phyloP scores from a whole-genome alignment of 371 early-diverging fungal genomes.

The Globomyces sp. region DNA sequence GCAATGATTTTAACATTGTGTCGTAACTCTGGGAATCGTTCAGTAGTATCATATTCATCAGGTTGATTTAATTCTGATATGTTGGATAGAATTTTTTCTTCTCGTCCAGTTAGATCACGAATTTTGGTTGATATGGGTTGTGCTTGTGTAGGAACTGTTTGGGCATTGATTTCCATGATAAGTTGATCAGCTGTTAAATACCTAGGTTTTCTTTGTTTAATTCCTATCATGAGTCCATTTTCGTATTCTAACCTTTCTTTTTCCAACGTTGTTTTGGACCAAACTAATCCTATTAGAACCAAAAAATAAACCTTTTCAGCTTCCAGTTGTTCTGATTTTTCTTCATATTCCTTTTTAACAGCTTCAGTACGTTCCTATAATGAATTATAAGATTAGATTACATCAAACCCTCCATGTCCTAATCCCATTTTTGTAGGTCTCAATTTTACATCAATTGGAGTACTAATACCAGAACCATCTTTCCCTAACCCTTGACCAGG shows the following conservation, averaged over 20 bases:
- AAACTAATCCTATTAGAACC: background rate
- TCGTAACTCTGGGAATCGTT: conserved; percentile 69
- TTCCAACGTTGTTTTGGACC: conserved; percentile 17
- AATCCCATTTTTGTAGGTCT: conserved; percentile 83
- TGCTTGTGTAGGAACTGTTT: conserved; percentile 30
- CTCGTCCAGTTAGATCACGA: conserved; percentile 78
- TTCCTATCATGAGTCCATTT: conserved; percentile 17
- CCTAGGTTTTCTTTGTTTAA: conserved; percentile 49
- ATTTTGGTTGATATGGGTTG: conserved; percentile 59
- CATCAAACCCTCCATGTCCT: conserved; percentile 72
- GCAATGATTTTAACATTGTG: conserved; percentile 74
- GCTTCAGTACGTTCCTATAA: conserved; percentile 42
- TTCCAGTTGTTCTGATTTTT: conserved; percentile 41
- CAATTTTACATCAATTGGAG: conserved; percentile 81
- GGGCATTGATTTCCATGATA: conserved; percentile 38
- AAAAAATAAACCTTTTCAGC: conserved; percentile 26
- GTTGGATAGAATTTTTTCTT: conserved; percentile 57
- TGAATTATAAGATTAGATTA: too few relatives aligned
- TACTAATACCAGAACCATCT: conserved; percentile 78
- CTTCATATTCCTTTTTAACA: conserved; percentile 33
- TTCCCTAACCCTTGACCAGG: conserved; percentile 82
- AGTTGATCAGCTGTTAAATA: conserved; percentile 78
- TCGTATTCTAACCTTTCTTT: conserved; percentile 27
- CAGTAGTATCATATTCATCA: conserved; percentile 46
- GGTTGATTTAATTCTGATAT: conserved; percentile 34